These are phyloP conservation scores for Mycena sp. DNA, from an alignment of 1,284 basidiomycete genomes.

Conservation along the genomic window DNA sequence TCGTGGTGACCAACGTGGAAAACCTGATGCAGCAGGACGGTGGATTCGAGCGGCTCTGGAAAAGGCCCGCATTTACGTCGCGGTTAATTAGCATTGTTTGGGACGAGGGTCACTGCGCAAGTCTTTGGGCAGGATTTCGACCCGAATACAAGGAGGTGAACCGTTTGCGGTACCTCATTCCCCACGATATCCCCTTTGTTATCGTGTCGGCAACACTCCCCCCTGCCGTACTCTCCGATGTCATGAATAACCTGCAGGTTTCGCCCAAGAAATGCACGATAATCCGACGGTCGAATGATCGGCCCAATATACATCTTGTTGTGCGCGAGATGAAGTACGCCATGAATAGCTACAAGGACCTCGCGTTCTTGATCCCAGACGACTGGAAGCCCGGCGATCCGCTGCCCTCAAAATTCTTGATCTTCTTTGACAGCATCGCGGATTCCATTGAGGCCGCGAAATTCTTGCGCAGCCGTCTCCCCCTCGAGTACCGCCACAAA, in stretches of 20 bases:
- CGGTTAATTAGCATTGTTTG: conserved; percentile 41
- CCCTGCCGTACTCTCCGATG: conserved; percentile 31
- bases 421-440: conserved; percentile 37
- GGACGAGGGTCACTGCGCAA: conserved; percentile 50
- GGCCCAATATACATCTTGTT: conserved; percentile 42
- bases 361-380: conserved; percentile 42
- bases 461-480: conserved; percentile 27
- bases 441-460: conserved; percentile 29
- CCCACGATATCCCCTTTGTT: conserved; percentile 38
- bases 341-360: conserved; percentile 37
- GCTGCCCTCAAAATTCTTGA: conserved; percentile 34
- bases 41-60: conserved; percentile 39
- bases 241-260: conserved; percentile 35
- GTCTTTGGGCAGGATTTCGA: conserved; percentile 45
- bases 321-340: conserved; percentile 39
- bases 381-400: conserved; percentile 18
- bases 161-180: conserved; percentile 32
- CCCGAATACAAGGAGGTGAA: conserved; percentile 42
- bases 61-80: conserved; percentile 34
- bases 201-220: conserved; percentile 48
- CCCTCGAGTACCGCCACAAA: conserved; percentile 24
- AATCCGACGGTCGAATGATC: conserved; percentile 41
- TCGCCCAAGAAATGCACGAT: conserved; percentile 17
- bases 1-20: conserved; percentile 46
- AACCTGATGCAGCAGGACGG: conserved; percentile 36